phyloP scores from a whole-genome alignment of 2,329 filamentous ascomycete species.

The Daldinia sp. region DNA sequence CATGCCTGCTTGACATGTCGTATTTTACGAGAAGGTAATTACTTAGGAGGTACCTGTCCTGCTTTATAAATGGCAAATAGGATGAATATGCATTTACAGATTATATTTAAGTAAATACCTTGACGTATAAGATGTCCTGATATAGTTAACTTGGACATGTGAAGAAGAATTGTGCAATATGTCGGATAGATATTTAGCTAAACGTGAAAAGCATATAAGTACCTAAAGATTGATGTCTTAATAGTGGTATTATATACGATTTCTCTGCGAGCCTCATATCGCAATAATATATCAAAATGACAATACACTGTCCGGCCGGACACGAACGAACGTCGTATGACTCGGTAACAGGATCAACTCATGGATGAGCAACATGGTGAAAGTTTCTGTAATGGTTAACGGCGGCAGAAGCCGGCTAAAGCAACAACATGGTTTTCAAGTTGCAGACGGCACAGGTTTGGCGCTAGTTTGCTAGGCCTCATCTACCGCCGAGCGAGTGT shows the following conservation, averaged over 20 bases:
- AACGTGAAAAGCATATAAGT: neutral
- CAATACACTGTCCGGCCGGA: neutral
- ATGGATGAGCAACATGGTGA: neutral
- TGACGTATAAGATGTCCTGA: no score
- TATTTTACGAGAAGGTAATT: neutral
- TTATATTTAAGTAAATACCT: no score
- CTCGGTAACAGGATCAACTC: neutral
- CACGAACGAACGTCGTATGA: slow-evolving; percentile 2
- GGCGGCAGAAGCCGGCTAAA: slow-evolving; percentile 26
- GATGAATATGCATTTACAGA: no score
- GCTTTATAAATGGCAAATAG: no score
- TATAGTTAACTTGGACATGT: no score
- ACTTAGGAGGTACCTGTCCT: neutral
- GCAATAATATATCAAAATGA: neutral
- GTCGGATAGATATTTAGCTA: no score
- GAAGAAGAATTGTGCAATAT: no score
- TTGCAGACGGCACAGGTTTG: slow-evolving; percentile 1
- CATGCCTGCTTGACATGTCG: neutral
- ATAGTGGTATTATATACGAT: neutral
- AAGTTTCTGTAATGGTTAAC: neutral
- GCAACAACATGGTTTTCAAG: slow-evolving; percentile 5
- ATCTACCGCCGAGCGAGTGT: neutral
- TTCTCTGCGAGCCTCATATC: neutral
- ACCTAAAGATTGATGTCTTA: neutral
- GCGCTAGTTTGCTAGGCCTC: neutral